Conservation (phyloP, 371 early-diverging fungal genomes). For the Mucor piriformis region DNA sequence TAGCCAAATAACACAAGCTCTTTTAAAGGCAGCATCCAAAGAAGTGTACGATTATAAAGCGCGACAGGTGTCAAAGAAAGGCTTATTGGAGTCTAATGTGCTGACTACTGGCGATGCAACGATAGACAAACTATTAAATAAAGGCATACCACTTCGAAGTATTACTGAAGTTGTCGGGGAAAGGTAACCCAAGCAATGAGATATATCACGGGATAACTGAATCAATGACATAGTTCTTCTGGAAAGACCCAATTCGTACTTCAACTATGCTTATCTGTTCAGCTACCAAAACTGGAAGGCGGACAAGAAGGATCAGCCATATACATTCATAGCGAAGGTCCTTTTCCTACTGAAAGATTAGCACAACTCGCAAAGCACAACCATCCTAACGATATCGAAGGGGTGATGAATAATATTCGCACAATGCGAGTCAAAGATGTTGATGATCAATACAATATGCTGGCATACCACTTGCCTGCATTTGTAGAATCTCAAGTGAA, state of each 20-base stretch:
- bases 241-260: slow-evolving; percentile 87
- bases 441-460: slow-evolving; percentile 70
- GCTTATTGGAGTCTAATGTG: background rate
- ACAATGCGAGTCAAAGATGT: slow-evolving; percentile 68
- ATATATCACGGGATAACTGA: background rate
- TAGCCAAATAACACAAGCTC: background rate
- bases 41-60: slow-evolving; percentile 22
- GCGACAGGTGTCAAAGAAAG: slow-evolving; percentile 2
- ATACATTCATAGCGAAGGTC: slow-evolving; percentile 68
- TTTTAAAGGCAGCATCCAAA: slow-evolving; percentile 17
- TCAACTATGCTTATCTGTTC: slow-evolving; percentile 73
- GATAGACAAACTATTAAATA: slow-evolving; percentile 55
- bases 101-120: slow-evolving; percentile 45
- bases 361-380: slow-evolving; percentile 47
- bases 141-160: slow-evolving; percentile 62
- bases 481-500: slow-evolving; percentile 44
- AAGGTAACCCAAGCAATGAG: slow-evolving; percentile 34
- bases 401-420: slow-evolving; percentile 46
- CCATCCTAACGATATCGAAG: slow-evolving; percentile 6
- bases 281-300: slow-evolving; percentile 58
- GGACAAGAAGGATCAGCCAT: slow-evolving; percentile 67
- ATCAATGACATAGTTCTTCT: slow-evolving; percentile 49
- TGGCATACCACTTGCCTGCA: slow-evolving; percentile 72
- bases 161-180: slow-evolving; percentile 71
- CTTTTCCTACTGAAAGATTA: slow-evolving; percentile 57